phyloP scores from a whole-genome alignment of 345 rosid genomes.

The Arabidopsis suecica region DNA sequence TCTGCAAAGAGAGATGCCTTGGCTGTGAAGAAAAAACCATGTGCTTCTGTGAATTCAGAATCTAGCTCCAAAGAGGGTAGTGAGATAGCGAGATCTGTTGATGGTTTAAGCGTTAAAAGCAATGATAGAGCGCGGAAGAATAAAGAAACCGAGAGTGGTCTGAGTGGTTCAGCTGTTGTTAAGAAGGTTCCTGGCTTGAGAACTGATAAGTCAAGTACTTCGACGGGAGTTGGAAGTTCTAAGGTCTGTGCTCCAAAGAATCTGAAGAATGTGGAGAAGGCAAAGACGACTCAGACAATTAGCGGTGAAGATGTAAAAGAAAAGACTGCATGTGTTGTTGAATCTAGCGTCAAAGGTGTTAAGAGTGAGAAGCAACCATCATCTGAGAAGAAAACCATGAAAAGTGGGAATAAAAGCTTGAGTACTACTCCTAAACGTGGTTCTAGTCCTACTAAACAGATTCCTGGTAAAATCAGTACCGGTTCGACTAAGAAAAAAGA shows the following conservation, averaged over 20 bases:
- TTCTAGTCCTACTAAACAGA: conserved; percentile 25
- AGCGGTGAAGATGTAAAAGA: conserved; percentile 46
- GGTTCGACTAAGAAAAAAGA: conserved; percentile 32
- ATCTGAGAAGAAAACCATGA: conserved; percentile 46
- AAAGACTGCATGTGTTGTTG: conserved; percentile 56
- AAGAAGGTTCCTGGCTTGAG: conserved; percentile 35
- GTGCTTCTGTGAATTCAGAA: conserved; percentile 36
- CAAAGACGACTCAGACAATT: conserved; percentile 21
- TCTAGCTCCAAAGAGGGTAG: conserved; percentile 15
- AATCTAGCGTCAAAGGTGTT: conserved; percentile 39
- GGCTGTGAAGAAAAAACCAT: conserved; percentile 29
- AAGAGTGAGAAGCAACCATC: conserved; percentile 4
- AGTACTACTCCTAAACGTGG: conserved; percentile 5
- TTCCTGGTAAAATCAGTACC: conserved; percentile 29
- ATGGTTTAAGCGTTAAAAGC: conserved; percentile 39
- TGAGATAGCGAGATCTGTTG: conserved; percentile 20
- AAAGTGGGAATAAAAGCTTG: conserved; percentile 12
- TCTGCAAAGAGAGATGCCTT: conserved; percentile 36
- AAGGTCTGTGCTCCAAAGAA: conserved; percentile 36
- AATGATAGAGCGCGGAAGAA: conserved; percentile 34
- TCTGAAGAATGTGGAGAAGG: conserved; percentile 31
- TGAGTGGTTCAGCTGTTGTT: conserved; percentile 28
- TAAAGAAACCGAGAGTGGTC: conserved; percentile 31
- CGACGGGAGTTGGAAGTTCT: conserved; percentile 11
- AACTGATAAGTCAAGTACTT: conserved; percentile 13